These are phyloP conservation scores for Mycena rebaudengoi DNA, from an alignment of 768 basidiomycete genomes.

Conservation along the genomic window DNA sequence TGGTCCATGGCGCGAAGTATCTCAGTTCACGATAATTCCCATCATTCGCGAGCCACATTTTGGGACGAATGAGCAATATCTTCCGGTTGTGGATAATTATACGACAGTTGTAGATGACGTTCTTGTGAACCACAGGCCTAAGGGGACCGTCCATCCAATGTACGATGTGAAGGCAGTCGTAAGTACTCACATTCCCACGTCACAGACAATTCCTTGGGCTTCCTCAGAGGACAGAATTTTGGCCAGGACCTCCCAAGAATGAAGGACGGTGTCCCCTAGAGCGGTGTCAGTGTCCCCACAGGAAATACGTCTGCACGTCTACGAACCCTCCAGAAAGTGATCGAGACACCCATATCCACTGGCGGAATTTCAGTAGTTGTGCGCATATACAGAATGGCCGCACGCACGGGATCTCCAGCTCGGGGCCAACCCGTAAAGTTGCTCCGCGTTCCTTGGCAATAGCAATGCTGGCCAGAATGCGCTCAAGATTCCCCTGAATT, in stretches of 20 bases:
- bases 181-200: slow-evolving; percentile 88
- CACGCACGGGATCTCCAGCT: slow-evolving; percentile 92
- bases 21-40: slow-evolving; percentile 93
- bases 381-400: background rate
- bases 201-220: slow-evolving; percentile 88
- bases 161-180: background rate
- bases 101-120: slow-evolving; percentile 97
- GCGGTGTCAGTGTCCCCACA: slow-evolving; percentile 2
- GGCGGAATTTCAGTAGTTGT: background rate
- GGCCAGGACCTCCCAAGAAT: slow-evolving; percentile 98
- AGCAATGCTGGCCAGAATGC: slow-evolving; percentile 87
- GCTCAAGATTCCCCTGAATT: slow-evolving; percentile 87
- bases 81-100: slow-evolving; percentile 86
- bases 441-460: slow-evolving; percentile 92
- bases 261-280: slow-evolving; percentile 92
- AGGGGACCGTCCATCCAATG: background rate
- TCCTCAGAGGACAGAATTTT: slow-evolving; percentile 86
- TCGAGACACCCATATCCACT: slow-evolving; percentile 98
- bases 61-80: slow-evolving; percentile 94
- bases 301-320: background rate
- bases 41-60: slow-evolving; percentile 99
- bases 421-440: slow-evolving; percentile 92
- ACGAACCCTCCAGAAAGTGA: slow-evolving; percentile 92
- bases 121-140: slow-evolving; percentile 98
- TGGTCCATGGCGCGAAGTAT: slow-evolving; percentile 96